Evolutionary conservation across 495 filamentous ascomycete species (phyloP), one percentile per base, ranked within the genome.

Genomic region (Barbatosphaeria neglecta): DNA sequence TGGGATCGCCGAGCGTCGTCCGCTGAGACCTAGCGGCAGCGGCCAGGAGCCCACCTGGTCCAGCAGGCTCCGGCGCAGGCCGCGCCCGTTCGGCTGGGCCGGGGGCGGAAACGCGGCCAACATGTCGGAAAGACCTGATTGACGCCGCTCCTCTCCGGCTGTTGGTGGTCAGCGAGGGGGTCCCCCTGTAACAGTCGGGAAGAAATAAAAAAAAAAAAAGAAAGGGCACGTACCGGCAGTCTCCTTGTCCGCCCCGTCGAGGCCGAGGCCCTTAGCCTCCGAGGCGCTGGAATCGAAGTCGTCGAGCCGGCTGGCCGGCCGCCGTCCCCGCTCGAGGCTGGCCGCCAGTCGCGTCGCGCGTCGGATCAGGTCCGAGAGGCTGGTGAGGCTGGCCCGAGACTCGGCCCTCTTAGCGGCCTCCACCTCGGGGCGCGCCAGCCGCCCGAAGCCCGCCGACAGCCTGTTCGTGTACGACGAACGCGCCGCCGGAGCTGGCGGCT

Each of bases 91-190:
- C 7, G 72, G 70, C 6, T 80, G 69, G 4, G 76, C 79, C 5
- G 92, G 89, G 10, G 89, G 84, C 7, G 92, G 92, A 49, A 98
- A 98, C 13, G 88, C 86, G 11, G 86, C 84, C 6, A 98, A 73
- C 59, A 96, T 95, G 56, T 94, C 89, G 15, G 87, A 90, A 37
- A 98, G 71, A 5, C 70, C 69, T 15, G 53, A 89, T 76, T 63
- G 74, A 50, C 64, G 71, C 54, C 67, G 76, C 50, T 65, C 67
- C 49, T 58, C 53, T 25, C 56, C 59, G 52, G 50, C 62, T 69
- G 37, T 53, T 50, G 24, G 63, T 54, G n/a, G 43, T 51, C 37
- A 31, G 18, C 13, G 27, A 42, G 16, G 22, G 7, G 16, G 18
- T 19, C 5, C 22, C 22, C 15, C 15, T 17, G 7, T 37, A 25